phyloP scores from a whole-genome alignment of 768 basidiomycete genomes.

The Boletus tylopilopsis region DNA sequence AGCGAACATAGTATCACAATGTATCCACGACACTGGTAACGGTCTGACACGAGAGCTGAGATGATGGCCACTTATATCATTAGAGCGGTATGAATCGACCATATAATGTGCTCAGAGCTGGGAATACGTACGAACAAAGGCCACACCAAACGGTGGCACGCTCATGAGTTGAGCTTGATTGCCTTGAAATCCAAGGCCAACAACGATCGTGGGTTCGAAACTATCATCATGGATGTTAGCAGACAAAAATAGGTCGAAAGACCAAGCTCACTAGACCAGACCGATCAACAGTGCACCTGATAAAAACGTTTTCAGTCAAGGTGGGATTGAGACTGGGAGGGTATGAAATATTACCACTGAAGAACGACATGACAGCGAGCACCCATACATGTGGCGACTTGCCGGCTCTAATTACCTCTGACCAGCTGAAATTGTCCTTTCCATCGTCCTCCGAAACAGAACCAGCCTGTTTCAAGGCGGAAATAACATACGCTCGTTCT shows the following conservation, averaged over 20 bases:
- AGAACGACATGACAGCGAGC: constrained; percentile 47
- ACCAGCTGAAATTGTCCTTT: constrained; percentile 52
- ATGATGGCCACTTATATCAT: constrained; percentile 33
- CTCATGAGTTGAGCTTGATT: constrained; percentile 58
- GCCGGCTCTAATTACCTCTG: constrained; percentile 48
- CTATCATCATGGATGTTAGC: constrained; percentile 37
- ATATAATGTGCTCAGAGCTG: not conserved
- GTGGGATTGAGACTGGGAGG: not conserved
- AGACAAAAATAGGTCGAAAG: constrained; percentile 18
- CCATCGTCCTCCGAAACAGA: constrained; percentile 40
- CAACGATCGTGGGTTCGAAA: constrained; percentile 66
- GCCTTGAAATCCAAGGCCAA: constrained; percentile 53
- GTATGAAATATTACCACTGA: constrained; percentile 37
- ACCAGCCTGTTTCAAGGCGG: constrained; percentile 18
- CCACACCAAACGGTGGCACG: constrained; percentile 33
- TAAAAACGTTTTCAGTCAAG: not conserved
- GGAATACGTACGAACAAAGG: constrained; percentile 37
- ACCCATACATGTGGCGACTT: constrained; percentile 54
- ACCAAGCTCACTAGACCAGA: constrained; percentile 22
- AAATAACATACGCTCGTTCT: constrained; percentile 47
- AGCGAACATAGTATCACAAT: constrained; percentile 42
- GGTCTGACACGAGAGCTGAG: constrained; percentile 50
- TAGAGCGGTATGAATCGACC: not conserved
- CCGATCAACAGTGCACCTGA: constrained; percentile 18
- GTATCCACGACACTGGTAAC: constrained; percentile 47